Evolutionary conservation across 257 asterid species (phyloP).

Genomic region (Voacanga thouarsii): DNA sequence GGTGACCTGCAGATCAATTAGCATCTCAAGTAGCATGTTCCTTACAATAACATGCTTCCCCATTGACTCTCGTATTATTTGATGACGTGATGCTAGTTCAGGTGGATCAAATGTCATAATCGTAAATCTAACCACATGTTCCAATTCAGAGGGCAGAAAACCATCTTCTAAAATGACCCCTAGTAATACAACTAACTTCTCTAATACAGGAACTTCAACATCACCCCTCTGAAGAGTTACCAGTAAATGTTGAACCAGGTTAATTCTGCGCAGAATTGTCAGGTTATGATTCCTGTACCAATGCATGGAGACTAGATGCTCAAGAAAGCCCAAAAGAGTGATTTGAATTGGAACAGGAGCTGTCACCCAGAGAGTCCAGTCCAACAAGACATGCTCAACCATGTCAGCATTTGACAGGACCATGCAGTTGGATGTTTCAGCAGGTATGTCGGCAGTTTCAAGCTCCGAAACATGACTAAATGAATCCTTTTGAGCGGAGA

Average conservation of each 20-base stretch:
- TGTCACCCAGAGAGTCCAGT: conserved; percentile 97
- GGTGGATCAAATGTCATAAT: conserved; percentile 99
- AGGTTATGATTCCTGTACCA: conserved; percentile 99
- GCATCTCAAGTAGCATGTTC: conserved; percentile 98
- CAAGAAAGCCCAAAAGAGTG: conserved; percentile 89
- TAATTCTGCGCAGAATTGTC: conserved; percentile 88
- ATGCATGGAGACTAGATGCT: conserved; percentile 99
- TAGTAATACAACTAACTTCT: conserved; percentile 80
- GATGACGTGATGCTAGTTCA: conserved; percentile 56
- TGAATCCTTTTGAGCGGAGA: conserved; percentile 84
- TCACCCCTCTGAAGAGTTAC: conserved; percentile 99
- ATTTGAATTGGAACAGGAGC: conserved; percentile 87
- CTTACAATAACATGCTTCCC: conserved; percentile 98
- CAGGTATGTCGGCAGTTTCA: conserved; percentile 66
- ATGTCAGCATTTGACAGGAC: conserved; percentile 95
- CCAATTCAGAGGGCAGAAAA: conserved; percentile 94
- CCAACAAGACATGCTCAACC: conserved; percentile 99
- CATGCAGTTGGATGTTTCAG: conserved; percentile 93
- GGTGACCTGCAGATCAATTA: conserved; percentile 94
- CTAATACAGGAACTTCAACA: conserved; percentile 94
- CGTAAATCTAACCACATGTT: conserved; percentile 91
- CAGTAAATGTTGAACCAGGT: conserved; percentile 94
- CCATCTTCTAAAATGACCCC: conserved; percentile 98
- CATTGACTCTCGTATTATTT: conserved; percentile 78
- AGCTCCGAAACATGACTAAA: conserved; percentile 84